Conservation (phyloP, 345 rosid species). For the Iberis pinnata region DNA sequence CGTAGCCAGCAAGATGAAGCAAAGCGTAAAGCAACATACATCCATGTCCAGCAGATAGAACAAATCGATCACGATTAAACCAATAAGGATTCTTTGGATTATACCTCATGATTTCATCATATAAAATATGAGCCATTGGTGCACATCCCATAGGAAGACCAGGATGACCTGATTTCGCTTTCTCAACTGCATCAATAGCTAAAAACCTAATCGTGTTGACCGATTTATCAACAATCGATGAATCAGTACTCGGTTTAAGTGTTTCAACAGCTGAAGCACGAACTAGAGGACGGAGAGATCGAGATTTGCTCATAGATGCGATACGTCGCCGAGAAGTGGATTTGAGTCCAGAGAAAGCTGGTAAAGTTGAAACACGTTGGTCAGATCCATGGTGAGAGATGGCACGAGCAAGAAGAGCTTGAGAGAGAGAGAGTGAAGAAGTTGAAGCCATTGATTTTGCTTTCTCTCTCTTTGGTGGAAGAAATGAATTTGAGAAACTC, state of each 20-base stretch:
- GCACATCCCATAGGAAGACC: slow-evolving; percentile 57
- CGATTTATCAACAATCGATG: slow-evolving; percentile 37
- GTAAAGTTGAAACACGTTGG: slow-evolving; percentile 37
- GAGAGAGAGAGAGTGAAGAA: slow-evolving; percentile 56
- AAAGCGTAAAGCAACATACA: slow-evolving; percentile 94
- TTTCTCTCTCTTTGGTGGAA: no score
- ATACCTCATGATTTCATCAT: slow-evolving; percentile 94
- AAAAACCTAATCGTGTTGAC: slow-evolving; percentile 44
- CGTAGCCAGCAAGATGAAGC: slow-evolving; percentile 97
- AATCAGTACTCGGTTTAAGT: slow-evolving; percentile 21
- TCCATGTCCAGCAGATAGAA: slow-evolving; percentile 94
- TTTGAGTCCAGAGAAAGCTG: slow-evolving; percentile 54
- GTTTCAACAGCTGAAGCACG: slow-evolving; percentile 30
- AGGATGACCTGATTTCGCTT: slow-evolving; percentile 55
- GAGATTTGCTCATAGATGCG: slow-evolving; percentile 21
- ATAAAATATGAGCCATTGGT: slow-evolving; percentile 89
- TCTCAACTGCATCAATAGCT: slow-evolving; percentile 52
- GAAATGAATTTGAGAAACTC: slow-evolving; percentile 13
- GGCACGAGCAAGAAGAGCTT: slow-evolving; percentile 51
- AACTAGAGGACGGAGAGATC: slow-evolving; percentile 30
- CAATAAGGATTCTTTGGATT: slow-evolving; percentile 98
- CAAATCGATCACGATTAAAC: slow-evolving; percentile 97
- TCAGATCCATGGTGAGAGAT: slow-evolving; percentile 43
- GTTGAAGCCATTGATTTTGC: slow-evolving; percentile 42
- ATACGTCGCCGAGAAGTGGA: slow-evolving; percentile 26